These are phyloP conservation scores for Piloderma croceum DNA, from an alignment of 768 basidiomycete genomes.

Conservation along the genomic window DNA sequence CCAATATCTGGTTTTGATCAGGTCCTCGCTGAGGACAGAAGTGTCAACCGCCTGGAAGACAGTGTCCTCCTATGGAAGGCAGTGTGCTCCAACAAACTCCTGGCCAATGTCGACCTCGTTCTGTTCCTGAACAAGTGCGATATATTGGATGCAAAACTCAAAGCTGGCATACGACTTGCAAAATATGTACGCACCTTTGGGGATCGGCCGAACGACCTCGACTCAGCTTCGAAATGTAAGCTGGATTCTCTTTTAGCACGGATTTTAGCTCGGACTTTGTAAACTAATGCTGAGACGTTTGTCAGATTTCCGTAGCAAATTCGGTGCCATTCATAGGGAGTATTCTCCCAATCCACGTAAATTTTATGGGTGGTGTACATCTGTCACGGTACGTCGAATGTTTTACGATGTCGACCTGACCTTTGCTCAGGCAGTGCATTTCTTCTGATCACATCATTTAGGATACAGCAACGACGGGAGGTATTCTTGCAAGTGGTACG, in stretches of 20 bases:
- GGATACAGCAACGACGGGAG: constrained; percentile 68
- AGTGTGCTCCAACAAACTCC: constrained; percentile 65
- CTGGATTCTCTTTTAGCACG: background rate
- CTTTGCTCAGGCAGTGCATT: background rate
- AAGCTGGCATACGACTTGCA: constrained; percentile 54
- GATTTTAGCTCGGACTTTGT: background rate
- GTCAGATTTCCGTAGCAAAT: constrained; percentile 63
- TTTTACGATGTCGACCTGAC: background rate
- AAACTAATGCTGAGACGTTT: background rate
- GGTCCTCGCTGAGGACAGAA: constrained; percentile 56
- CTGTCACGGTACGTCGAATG: constrained; percentile 51
- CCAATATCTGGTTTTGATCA: constrained; percentile 74
- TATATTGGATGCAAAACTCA: constrained; percentile 61
- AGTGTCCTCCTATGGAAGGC: constrained; percentile 71
- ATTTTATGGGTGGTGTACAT: constrained; percentile 75
- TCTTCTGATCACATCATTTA: constrained; percentile 14
- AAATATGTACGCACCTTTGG: constrained; percentile 72
- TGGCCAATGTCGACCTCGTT: constrained; percentile 67
- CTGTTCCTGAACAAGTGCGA: constrained; percentile 83
- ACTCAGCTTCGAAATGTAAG: constrained; percentile 63
- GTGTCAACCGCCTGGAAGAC: constrained; percentile 69
- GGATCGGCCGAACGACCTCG: constrained; percentile 62
- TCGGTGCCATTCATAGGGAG: constrained; percentile 70
- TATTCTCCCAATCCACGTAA: constrained; percentile 69
- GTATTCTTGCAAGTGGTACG: constrained; percentile 73